phyloP scores from a whole-genome alignment of 495 filamentous ascomycete genomes.

The Aspergillus sparsus region DNA sequence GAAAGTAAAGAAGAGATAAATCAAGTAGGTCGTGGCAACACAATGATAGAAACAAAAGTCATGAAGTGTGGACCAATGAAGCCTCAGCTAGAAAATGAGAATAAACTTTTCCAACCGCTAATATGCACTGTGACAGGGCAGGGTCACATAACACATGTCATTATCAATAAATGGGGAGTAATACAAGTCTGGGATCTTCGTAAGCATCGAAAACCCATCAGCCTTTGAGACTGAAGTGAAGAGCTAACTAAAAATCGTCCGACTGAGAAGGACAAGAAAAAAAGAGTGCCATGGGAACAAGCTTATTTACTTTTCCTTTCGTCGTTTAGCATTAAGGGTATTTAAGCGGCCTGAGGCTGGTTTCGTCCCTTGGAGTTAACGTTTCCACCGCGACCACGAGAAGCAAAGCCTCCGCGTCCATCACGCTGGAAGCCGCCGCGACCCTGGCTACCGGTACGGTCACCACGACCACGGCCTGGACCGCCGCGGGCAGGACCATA shows the following conservation, averaged over 20 bases:
- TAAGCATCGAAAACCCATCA: constrained; percentile 21
- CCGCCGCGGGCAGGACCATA: constrained; percentile 61
- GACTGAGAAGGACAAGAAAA: constrained; percentile 18
- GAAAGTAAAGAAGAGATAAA: constrained; percentile 17
- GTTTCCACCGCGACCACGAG: constrained; percentile 57
- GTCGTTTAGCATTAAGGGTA: constrained; percentile 6
- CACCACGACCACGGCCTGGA: constrained; percentile 65
- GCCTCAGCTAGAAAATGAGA: constrained; percentile 39
- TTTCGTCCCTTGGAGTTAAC: constrained; percentile 50
- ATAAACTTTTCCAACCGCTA: constrained; percentile 54
- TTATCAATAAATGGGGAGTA: constrained; percentile 48
- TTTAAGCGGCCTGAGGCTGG: constrained; percentile 52
- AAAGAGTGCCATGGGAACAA: constrained; percentile 7
- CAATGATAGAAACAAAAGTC: constrained; percentile 23
- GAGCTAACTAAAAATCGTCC: constrained; percentile 21
- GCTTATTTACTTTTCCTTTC: constrained; percentile 13
- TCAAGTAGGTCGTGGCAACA: constrained; percentile 27
- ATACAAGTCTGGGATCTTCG: constrained; percentile 42
- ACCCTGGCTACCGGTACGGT: constrained; percentile 64
- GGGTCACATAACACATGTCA: constrained; percentile 53
- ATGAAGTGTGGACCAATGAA: constrained; percentile 26
- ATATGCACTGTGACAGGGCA: constrained; percentile 47
- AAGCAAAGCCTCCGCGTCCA: constrained; percentile 56
- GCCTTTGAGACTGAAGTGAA: constrained; percentile 27
- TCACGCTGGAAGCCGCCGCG: constrained; percentile 69